Evolutionary conservation across 257 asterid species (phyloP).

Genomic region (Gynochthodes officinalis): DNA sequence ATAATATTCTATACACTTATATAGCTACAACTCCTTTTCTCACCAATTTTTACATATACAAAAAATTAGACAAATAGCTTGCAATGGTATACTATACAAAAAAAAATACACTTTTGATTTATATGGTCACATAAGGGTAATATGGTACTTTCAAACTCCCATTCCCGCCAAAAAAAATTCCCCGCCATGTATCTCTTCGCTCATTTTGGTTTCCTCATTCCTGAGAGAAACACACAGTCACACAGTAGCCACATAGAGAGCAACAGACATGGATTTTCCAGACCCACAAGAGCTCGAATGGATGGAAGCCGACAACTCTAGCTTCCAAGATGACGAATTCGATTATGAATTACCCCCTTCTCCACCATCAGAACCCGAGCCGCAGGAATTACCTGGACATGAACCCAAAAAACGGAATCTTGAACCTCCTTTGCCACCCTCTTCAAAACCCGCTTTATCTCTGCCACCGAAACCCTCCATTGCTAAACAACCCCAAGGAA

Average conservation of each 20-base stretch:
- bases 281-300: conserved; percentile 77
- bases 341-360: conserved; percentile 50
- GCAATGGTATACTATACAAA: too few relatives aligned
- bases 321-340: conserved; percentile 45
- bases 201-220: not conserved
- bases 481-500: conserved; percentile 22
- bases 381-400: conserved; percentile 14
- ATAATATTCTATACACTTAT: too few relatives aligned
- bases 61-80: too few relatives aligned
- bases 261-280: conserved; percentile 65
- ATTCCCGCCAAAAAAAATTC: conserved; percentile 45
- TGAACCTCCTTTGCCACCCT: conserved; percentile 16
- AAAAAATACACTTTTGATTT: too few relatives aligned
- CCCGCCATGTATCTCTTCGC: not conserved
- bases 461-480: conserved; percentile 53
- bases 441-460: conserved; percentile 40
- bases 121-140: too few relatives aligned
- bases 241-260: conserved; percentile 2
- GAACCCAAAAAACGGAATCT: not conserved
- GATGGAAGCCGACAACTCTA: conserved; percentile 63
- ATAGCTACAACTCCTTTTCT: too few relatives aligned
- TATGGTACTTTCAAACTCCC: not conserved
- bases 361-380: conserved; percentile 39
- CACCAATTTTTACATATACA: too few relatives aligned
- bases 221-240: not conserved